Evolutionary conservation across 345 rosid genomes (phyloP).

Genomic region (Microcos paniculata): DNA sequence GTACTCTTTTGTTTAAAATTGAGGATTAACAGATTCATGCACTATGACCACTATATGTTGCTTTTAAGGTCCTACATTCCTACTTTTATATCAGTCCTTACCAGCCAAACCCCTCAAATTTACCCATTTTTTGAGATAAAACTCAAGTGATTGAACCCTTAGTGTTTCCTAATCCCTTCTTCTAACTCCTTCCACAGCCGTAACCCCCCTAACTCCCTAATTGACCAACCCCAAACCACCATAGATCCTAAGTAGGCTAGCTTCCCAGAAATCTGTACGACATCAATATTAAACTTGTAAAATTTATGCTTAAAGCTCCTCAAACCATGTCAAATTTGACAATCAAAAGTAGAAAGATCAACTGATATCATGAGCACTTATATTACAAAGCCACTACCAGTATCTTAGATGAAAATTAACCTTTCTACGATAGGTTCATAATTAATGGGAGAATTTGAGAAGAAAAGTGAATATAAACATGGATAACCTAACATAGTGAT

Average conservation of each 20-base stretch:
- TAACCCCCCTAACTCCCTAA: not conserved
- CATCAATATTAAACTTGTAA: not conserved
- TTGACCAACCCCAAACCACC: not conserved
- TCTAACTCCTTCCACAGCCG: not conserved
- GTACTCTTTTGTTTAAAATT: not conserved
- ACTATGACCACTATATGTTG: not conserved
- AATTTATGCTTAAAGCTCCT: not conserved
- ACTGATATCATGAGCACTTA: not conserved
- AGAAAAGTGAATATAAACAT: not conserved
- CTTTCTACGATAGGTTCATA: not conserved
- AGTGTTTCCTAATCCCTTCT: not conserved
- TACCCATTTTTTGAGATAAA: not conserved
- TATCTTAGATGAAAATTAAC: not conserved
- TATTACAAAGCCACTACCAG: not conserved
- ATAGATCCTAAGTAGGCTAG: not conserved
- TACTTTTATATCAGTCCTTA: not conserved
- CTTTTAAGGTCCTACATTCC: not conserved
- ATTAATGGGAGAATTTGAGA: not conserved
- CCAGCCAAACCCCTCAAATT: not conserved
- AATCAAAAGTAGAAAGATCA: not conserved
- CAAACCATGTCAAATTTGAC: not conserved
- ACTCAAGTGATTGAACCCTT: not conserved
- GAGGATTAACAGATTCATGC: not conserved
- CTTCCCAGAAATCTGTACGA: not conserved
- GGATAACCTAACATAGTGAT: not conserved